phyloP scores from a whole-genome alignment of 1,139 yeast species.

The Yamadazyma siamensis region DNA sequence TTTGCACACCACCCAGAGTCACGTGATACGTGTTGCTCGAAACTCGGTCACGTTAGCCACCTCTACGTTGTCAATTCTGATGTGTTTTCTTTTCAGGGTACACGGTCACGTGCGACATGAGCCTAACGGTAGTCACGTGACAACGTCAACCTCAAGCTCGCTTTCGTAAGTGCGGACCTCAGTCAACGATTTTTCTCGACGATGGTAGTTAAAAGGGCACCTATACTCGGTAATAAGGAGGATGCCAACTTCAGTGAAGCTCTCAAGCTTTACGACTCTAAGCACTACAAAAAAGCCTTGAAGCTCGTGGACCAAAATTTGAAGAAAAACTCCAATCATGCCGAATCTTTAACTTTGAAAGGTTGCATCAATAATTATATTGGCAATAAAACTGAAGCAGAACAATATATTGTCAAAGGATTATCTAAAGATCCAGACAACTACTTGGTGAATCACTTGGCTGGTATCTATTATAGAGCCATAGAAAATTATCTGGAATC shows the following conservation, averaged over 20 bases:
- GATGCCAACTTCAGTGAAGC: slow-evolving; percentile 77
- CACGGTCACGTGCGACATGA: too few species aligned
- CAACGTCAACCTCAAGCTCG: too few species aligned
- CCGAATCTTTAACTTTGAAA: slow-evolving; percentile 81
- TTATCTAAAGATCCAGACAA: slow-evolving; percentile 51
- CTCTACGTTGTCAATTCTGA: too few species aligned
- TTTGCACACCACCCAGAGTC: too few species aligned
- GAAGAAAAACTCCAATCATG: slow-evolving; percentile 72
- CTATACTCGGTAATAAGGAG: slow-evolving; percentile 50
- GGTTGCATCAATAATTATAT: slow-evolving; percentile 60
- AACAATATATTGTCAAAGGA: slow-evolving; percentile 58
- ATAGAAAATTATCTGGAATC: slow-evolving; percentile 73
- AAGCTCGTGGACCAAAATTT: slow-evolving; percentile 72
- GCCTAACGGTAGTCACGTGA: too few species aligned
- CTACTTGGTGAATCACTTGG: slow-evolving; percentile 78
- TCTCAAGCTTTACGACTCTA: slow-evolving; percentile 73
- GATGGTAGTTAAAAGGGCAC: slow-evolving; percentile 25
- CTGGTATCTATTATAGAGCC: slow-evolving; percentile 79
- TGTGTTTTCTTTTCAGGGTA: too few species aligned
- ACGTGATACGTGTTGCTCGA: too few species aligned
- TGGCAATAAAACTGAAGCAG: slow-evolving; percentile 66
- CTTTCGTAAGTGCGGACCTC: too few species aligned
- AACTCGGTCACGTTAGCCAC: too few species aligned
- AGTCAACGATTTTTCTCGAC: too few species aligned
- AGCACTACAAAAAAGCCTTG: slow-evolving; percentile 84